Evolutionary conservation across 1,139 yeast species (phyloP), one percentile per base, ranked within the genome.

Genomic region (Magnusiomyces tetraspermus): DNA sequence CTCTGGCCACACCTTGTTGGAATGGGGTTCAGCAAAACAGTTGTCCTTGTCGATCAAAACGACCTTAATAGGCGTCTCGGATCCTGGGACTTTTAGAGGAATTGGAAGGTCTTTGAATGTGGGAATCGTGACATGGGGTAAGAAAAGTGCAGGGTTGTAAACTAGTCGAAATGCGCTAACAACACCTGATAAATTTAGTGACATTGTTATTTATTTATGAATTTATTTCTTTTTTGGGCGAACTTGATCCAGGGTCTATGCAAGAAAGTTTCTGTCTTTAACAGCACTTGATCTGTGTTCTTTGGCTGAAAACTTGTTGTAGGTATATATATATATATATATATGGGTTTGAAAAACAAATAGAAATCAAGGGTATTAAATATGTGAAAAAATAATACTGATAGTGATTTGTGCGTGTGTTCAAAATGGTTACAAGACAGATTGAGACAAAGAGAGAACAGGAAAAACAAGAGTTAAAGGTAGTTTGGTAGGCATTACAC

Each of bases 41-140:
- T 92, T 94, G 68, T 92, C 99, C 67, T 94, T 92, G 66, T 92
- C 99, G 30, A 92, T 73, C 0, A 92, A 94, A 2, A 92, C 77
- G 0, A 94, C 96, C 60, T 79, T 83, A 56, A 89, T 85, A 57
- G 49, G 66, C 57, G 54, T 51, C 13, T 48, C 45, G n/a, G 50
- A 49, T 42, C 56, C 57, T 13, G 48, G 55, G 21, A 40, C 40
- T 2, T 64, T 64, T 22, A 75, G 51, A 0, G 79, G 79, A 3
- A 73, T 62, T 0, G 77, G 76, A 28, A 81, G 65, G 53, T 83
- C 79, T 61, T 80, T 84, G 65, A 92, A 90, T 0, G 83, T 80
- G 23, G 80, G 69, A 10, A 83, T 76, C 0, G 80, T 73, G 21
- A 79, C 52, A 49, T 82, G 85, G 0, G 97, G 97, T 31, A 83